These are phyloP conservation scores for Alternaria ventricosa DNA, from an alignment of 2,329 filamentous ascomycete genomes.

Conservation along the genomic window DNA sequence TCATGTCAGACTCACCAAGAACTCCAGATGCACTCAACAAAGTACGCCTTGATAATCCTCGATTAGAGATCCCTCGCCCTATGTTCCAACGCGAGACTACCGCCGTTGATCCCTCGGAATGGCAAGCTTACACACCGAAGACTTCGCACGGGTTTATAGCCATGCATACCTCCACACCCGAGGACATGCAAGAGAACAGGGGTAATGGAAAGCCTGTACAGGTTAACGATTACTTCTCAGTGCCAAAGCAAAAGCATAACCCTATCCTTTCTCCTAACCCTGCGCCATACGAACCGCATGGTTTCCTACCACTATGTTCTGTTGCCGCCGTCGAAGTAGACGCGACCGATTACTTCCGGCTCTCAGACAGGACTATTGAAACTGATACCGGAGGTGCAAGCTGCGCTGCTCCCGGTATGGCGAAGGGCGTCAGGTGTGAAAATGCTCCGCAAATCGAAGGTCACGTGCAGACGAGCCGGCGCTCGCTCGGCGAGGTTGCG, in stretches of 20 bases:
- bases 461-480: background rate
- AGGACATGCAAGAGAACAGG: background rate
- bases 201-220: no score
- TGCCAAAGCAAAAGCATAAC: background rate
- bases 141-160: background rate
- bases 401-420: accelerated
- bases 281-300: background rate
- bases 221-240: background rate
- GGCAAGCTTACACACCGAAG: background rate
- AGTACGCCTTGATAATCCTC: background rate
- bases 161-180: background rate
- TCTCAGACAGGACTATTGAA: background rate
- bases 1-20: background rate
- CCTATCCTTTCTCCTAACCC: background rate
- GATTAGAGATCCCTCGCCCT: background rate
- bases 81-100: background rate
- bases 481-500: background rate
- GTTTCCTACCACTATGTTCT: background rate
- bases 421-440: background rate
- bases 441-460: background rate
- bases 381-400: accelerated
- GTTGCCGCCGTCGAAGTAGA: background rate
- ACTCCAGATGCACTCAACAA: background rate
- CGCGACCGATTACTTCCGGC: background rate
- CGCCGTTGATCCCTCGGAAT: background rate